These are phyloP conservation scores for Metschnikowia chrysomelidarum DNA, from an alignment of 805 yeast species.

Conservation along the genomic window DNA sequence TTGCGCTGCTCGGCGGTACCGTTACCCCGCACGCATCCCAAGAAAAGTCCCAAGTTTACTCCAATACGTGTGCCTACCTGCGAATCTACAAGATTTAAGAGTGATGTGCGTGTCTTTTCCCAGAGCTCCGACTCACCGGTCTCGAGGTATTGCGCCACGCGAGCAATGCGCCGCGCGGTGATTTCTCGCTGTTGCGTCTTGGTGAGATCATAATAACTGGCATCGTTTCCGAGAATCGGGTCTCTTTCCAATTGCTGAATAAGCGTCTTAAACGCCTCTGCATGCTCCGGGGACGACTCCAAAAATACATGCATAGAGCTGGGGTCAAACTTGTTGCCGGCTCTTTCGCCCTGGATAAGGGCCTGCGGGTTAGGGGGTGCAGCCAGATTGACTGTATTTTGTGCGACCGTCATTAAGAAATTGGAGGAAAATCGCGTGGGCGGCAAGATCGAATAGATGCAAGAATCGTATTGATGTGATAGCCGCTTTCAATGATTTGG, in stretches of 20 bases:
- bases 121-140: slow-evolving; percentile 9
- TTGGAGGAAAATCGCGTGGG: no score
- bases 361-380: slow-evolving; percentile 25
- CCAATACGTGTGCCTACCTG: slow-evolving; percentile 21
- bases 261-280: slow-evolving; percentile 16
- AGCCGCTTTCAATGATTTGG: no score
- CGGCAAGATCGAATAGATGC: no score
- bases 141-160: slow-evolving; percentile 21
- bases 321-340: slow-evolving; percentile 20
- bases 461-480: no score
- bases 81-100: slow-evolving; percentile 19
- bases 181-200: slow-evolving; percentile 20
- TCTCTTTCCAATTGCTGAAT: slow-evolving; percentile 20
- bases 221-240: slow-evolving; percentile 18
- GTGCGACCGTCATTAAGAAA: slow-evolving; percentile 10
- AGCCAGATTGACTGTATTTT: slow-evolving; percentile 19
- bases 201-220: slow-evolving; percentile 18
- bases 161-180: slow-evolving; percentile 19
- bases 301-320: slow-evolving; percentile 25
- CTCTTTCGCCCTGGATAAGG: slow-evolving; percentile 22
- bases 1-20: slow-evolving; percentile 20
- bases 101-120: slow-evolving; percentile 11
- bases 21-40: slow-evolving; percentile 22
- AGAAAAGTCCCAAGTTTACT: slow-evolving; percentile 22
- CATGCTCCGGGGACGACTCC: slow-evolving; percentile 23